Evolutionary conservation across 2,329 filamentous ascomycete species (phyloP).

Genomic region (Aureobasidium zeae): DNA sequence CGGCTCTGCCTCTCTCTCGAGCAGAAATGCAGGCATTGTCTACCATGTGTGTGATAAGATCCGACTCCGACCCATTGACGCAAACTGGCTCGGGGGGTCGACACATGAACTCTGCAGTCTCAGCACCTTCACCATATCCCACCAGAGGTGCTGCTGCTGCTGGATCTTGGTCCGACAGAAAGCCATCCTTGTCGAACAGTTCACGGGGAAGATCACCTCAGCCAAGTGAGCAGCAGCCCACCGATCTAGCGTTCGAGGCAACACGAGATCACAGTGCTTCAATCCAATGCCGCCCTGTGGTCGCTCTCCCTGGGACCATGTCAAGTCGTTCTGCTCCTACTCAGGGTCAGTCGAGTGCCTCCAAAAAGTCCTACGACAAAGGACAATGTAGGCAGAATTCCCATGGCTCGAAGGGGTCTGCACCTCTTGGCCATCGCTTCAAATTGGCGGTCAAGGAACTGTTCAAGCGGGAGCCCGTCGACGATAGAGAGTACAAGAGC

Average conservation of each 20-base stretch:
- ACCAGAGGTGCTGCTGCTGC: no score
- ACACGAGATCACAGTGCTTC: neutral
- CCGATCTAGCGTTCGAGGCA: constrained; percentile 7
- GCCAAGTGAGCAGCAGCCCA: neutral
- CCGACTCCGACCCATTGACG: neutral
- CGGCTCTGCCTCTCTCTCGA: neutral
- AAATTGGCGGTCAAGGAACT: constrained; percentile 22
- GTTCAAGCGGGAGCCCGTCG: constrained; percentile 22
- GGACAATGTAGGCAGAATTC: neutral
- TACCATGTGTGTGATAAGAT: neutral
- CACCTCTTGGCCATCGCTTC: constrained; percentile 20
- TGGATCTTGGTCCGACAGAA: neutral
- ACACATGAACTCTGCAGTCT: neutral
- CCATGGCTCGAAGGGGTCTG: neutral
- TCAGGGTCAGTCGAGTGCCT: neutral
- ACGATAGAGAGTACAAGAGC: constrained; percentile 21
- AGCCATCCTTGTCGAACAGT: neutral
- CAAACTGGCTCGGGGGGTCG: neutral
- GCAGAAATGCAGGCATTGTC: neutral
- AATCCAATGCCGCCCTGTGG: neutral
- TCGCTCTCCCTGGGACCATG: constrained; percentile 14
- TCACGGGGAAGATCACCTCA: neutral
- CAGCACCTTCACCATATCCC: neutral
- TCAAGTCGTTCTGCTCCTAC: neutral
- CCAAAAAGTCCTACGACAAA: neutral